Conservation (phyloP, 1,284 basidiomycete species). For the Puccinia horiana region DNA sequence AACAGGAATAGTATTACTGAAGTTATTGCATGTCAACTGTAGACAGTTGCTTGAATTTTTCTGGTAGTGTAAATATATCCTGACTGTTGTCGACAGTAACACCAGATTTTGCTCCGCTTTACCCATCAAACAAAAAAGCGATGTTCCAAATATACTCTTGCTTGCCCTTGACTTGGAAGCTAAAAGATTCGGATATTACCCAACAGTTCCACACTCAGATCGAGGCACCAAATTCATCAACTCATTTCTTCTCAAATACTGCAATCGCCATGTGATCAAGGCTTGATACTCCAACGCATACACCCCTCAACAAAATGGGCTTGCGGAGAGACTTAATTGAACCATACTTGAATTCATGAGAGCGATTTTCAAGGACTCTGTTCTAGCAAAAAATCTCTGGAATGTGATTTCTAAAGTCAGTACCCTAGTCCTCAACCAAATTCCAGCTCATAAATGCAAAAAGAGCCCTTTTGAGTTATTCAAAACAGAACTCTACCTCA, state of each 20-base stretch:
- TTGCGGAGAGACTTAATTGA: neutral
- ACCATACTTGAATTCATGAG: neutral
- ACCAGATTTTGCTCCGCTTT: neutral
- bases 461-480: constrained; percentile 10
- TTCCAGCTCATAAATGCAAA: neutral
- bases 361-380: neutral
- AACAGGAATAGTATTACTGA: no score
- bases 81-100: neutral
- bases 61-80: neutral
- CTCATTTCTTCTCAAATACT: neutral
- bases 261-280: neutral
- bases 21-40: no score
- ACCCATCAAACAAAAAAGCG: neutral
- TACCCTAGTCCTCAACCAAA: neutral
- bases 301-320: constrained; percentile 25
- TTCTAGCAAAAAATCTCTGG: neutral
- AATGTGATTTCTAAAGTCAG: neutral
- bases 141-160: neutral
- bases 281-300: neutral
- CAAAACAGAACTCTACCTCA: neutral
- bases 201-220: neutral
- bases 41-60: no score
- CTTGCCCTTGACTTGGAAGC: neutral
- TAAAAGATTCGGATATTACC: neutral
- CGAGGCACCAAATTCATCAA: constrained; percentile 19